Evolutionary conservation across 2,329 filamentous ascomycete genomes (phyloP), one percentile per base, ranked within the genome.

Genomic region (Colletotrichum siamense): DNA sequence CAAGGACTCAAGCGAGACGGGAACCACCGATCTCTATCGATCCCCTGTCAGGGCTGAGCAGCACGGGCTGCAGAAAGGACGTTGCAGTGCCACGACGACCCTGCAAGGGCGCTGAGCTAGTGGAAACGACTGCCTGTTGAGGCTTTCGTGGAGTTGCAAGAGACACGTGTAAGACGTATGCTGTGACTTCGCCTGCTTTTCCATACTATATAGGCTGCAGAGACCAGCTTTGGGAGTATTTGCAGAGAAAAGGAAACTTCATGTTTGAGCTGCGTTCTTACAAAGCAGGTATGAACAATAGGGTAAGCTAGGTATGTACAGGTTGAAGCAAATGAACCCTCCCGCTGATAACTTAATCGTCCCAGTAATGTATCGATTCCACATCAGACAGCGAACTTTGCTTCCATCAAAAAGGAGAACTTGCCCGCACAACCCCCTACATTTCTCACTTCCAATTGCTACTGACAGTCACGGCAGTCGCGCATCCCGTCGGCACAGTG

Each of bases 401-500:
- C 44, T 52, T 52, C 44, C 44, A 22, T 22, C n/a, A 3, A 22
- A 52, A 52, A 5, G 6, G n/a, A 52, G n/a, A 0, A 1, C 0
- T 22, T 39, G 62, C 32, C 22, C 62, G 18, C 30, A 4, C 2
- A 34, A n/a, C 1, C 2, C 62, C 24, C 52, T 8, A 13, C 6
- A 55, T 71, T 66, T 0, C 24, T 78, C 70, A 83, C 34, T 79
- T 78, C 83, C 82, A 84, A 18, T 75, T 81, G 15, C 77, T 76
- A 44, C 74, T 77, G 4, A 82, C 80, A 22, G 75, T 77, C 0
- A 77, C 79, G 4, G 75, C 76, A 9, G 77, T 72, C 4, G 68
- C 75, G 68, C 81, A 84, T 24, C 79, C 70, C 10, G 44, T 65
- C 1, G 82, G 79, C 9, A 85, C 81, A 36, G 82, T 84, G 73